These are phyloP conservation scores for Candida oleophila DNA, from an alignment of 805 yeast species.

Conservation along the genomic window DNA sequence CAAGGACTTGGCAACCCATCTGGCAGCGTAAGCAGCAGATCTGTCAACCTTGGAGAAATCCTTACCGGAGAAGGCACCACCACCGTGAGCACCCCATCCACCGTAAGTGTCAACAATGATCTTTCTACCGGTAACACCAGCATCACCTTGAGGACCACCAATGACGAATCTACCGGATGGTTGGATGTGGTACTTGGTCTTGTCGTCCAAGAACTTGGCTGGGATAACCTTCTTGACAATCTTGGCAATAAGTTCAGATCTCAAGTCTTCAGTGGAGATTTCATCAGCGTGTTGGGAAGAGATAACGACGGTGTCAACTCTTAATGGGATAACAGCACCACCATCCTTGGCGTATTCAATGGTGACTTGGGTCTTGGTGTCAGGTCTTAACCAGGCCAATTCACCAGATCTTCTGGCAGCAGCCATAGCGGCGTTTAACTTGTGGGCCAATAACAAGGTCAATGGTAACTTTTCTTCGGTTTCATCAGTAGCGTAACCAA, in stretches of 20 bases:
- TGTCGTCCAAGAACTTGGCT: constrained; percentile 83
- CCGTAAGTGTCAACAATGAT: constrained; percentile 99
- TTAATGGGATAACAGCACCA: constrained; percentile 93
- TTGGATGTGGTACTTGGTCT: constrained; percentile 96
- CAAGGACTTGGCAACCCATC: constrained; percentile 99
- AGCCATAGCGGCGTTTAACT: constrained; percentile 94
- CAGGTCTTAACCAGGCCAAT: constrained; percentile 97
- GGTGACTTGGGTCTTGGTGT: constrained; percentile 99
- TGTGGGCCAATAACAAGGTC: constrained; percentile 91
- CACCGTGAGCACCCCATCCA: constrained; percentile 99
- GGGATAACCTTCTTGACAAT: constrained; percentile 92
- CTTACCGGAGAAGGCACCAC: constrained; percentile 99
- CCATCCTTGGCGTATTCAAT: constrained; percentile 91
- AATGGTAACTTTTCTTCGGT: constrained; percentile 96
- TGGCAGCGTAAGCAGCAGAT: constrained; percentile 99
- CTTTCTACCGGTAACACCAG: constrained; percentile 99
- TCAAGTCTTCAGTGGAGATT: constrained; percentile 89
- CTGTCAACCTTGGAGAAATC: constrained; percentile 99
- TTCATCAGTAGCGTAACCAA: constrained; percentile 99
- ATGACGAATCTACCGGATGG: constrained; percentile 99
- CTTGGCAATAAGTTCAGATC: constrained; percentile 73
- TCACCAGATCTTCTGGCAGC: constrained; percentile 96
- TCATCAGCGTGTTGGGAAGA: constrained; percentile 98
- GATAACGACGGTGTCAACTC: constrained; percentile 97
- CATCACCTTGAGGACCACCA: constrained; percentile 99